Percentiles rank a stretch among this genome's conserved stretches.
Conservation (phyloP, 169 alveolate genomes). For the Theileria orientalis region DNA sequence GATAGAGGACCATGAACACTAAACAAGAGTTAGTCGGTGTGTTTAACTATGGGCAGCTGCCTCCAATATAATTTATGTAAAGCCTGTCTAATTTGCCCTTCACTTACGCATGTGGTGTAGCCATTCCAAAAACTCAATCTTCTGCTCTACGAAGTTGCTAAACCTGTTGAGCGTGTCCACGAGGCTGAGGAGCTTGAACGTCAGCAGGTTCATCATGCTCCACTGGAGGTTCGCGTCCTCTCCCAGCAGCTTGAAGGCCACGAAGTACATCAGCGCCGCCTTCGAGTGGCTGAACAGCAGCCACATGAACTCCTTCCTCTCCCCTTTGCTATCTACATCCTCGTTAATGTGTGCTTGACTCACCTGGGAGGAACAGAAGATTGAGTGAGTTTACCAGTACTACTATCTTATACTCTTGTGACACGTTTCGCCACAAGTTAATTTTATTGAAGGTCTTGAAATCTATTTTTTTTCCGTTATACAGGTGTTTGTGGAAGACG, state of each 20-base stretch:
- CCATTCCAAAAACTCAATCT: slow-evolving; percentile 21
- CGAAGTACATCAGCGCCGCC: slow-evolving; percentile 20
- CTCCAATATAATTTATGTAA: no score
- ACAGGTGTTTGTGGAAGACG: neutral
- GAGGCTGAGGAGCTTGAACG: neutral
- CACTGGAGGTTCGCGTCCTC: neutral
- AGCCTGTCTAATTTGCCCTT: neutral
- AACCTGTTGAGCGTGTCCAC: slow-evolving; percentile 1
- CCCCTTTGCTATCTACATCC: neutral
- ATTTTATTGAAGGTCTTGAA: neutral
- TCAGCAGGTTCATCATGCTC: slow-evolving; percentile 3
- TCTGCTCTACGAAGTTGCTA: neutral
- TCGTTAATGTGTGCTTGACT: neutral
- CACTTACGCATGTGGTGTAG: slow-evolving; percentile 15
- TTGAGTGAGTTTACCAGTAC: slow-evolving; percentile 7
- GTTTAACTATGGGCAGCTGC: no score
- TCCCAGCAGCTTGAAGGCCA: neutral
- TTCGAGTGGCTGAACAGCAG: neutral
- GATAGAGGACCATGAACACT: slow-evolving; percentile 48
- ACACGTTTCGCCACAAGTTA: neutral
- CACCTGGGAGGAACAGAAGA: slow-evolving; percentile 1
- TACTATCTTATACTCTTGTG: neutral
- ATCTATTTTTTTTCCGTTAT: neutral
- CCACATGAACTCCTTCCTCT: neutral
- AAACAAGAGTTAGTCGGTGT: neutral